Conservation (phyloP, 139 green algal species). For the Volvox africanus region DNA sequence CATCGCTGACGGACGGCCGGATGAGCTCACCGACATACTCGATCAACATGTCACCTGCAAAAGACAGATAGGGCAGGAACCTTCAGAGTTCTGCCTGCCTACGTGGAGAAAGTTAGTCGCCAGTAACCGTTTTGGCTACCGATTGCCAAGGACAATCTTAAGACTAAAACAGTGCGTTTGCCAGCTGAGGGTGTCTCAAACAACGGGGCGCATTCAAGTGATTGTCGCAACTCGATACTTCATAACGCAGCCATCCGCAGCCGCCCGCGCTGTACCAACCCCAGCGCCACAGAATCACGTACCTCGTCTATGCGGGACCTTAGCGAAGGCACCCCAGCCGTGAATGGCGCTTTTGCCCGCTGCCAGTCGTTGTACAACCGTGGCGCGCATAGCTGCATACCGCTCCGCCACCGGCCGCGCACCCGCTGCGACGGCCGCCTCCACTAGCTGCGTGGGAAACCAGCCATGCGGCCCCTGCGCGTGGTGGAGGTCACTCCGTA, state of each 20-base stretch:
- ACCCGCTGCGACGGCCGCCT: neutral
- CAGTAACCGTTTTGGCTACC: no score
- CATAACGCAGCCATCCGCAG: no score
- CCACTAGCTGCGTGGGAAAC: neutral
- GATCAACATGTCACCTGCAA: slow-evolving; percentile 68
- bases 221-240: no score
- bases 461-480: neutral
- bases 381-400: slow-evolving; percentile 64
- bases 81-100: no score
- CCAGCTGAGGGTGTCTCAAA: no score
- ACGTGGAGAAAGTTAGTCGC: no score
- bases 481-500: no score
- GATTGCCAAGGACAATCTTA: no score
- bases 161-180: no score
- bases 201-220: no score
- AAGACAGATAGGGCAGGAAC: no score
- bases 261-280: no score
- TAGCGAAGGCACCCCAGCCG: slow-evolving; percentile 84
- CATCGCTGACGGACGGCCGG: slow-evolving; percentile 61
- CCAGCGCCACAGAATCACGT: neutral
- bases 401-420: slow-evolving; percentile 49
- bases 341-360: slow-evolving; percentile 89
- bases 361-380: slow-evolving; percentile 55
- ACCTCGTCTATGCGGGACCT: slow-evolving; percentile 68
- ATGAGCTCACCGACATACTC: slow-evolving; percentile 73